phyloP scores from a whole-genome alignment of 805 yeast species.

The Cyberlindnera euphorbiae region DNA sequence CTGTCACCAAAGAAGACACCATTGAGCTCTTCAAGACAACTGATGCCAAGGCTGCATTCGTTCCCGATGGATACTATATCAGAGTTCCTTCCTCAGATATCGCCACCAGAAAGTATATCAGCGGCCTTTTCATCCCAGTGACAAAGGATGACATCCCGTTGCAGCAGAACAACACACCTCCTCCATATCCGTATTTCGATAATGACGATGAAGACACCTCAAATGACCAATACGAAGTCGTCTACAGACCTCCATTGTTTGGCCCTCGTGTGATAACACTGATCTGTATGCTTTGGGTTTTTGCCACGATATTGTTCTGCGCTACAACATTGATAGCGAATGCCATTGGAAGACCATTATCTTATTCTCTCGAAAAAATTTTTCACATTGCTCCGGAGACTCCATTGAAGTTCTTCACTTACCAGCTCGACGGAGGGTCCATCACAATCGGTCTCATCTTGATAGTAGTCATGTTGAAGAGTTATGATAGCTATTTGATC shows the following conservation, averaged over 20 bases:
- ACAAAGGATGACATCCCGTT: conserved; percentile 70
- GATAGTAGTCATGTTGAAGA: too few species aligned
- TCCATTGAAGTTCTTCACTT: too few species aligned
- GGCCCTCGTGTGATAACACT: conserved; percentile 45
- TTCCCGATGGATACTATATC: conserved; percentile 76
- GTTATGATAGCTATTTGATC: too few species aligned
- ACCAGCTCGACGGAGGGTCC: too few species aligned
- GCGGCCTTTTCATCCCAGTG: conserved; percentile 73
- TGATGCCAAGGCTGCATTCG: conserved; percentile 48
- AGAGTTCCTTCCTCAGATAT: conserved; percentile 87
- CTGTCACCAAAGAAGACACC: conserved; percentile 48
- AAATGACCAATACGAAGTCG: conserved; percentile 56
- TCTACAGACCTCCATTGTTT: conserved; percentile 83
- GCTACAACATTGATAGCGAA: conserved; percentile 21
- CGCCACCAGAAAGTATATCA: conserved; percentile 58
- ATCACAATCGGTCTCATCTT: too few species aligned
- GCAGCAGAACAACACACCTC: conserved; percentile 24
- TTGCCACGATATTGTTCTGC: conserved; percentile 33
- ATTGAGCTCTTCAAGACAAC: conserved; percentile 36
- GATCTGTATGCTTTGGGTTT: conserved; percentile 39
- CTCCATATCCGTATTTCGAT: conserved; percentile 27
- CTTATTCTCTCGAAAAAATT: neutral
- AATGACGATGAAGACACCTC: conserved; percentile 37
- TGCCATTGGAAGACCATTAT: conserved; percentile 26
- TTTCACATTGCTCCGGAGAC: neutral